phyloP scores from a whole-genome alignment of 768 basidiomycete genomes.

The Termitomyces heimii region DNA sequence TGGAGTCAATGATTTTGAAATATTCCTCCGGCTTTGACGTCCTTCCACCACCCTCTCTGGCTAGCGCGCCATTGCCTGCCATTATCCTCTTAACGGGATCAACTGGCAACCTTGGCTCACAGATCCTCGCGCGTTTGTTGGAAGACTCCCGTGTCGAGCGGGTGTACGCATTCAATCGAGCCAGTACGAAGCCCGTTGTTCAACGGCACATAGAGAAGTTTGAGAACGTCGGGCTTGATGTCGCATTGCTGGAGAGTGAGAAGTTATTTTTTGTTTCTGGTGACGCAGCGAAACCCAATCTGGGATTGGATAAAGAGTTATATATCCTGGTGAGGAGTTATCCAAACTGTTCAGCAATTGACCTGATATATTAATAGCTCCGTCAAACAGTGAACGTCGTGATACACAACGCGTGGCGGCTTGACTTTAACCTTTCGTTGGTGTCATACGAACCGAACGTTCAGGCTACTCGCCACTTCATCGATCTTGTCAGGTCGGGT shows the following conservation, averaged over 20 bases:
- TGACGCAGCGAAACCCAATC: constrained; percentile 9
- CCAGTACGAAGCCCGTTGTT: not conserved
- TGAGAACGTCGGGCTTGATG: constrained; percentile 14
- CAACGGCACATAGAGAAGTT: constrained; percentile 15
- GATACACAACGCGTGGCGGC: constrained; percentile 32
- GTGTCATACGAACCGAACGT: constrained; percentile 31
- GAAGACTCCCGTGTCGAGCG: constrained; percentile 27
- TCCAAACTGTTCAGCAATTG: not conserved
- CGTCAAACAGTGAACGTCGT: constrained; percentile 19
- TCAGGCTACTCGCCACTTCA: constrained; percentile 23
- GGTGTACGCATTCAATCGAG: constrained; percentile 30
- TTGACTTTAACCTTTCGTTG: constrained; percentile 36
- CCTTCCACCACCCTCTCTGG: not conserved
- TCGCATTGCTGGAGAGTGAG: constrained; percentile 2
- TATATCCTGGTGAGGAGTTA: constrained; percentile 3
- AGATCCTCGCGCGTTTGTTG: constrained; percentile 19
- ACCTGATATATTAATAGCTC: constrained; percentile 16
- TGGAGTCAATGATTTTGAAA: constrained; percentile 32
- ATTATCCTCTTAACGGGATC: constrained; percentile 22
- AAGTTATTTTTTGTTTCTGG: constrained; percentile 16
- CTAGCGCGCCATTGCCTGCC: not conserved
- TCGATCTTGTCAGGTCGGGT: constrained; percentile 23
- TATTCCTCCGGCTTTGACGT: constrained; percentile 21
- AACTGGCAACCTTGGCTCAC: constrained; percentile 21
- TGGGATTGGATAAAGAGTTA: constrained; percentile 8